Evolutionary conservation across 805 yeast genomes (phyloP), one percentile per base, ranked within the genome.

Genomic region (Candida ficus): DNA sequence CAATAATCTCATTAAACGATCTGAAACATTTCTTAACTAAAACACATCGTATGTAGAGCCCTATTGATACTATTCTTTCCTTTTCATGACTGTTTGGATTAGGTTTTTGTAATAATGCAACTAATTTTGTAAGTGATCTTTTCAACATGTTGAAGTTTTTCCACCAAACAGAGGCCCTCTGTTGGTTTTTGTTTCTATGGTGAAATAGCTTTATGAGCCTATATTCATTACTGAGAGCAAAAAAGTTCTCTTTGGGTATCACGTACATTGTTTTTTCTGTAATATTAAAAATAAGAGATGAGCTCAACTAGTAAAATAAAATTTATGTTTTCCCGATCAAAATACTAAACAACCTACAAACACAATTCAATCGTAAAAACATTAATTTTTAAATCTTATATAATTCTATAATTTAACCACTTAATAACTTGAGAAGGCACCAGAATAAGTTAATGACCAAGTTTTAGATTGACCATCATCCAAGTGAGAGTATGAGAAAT

Each of bases 391-490:
- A 10, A 29, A 29, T 17, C n/a, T n/a, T n/a, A n/a, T n/a, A n/a
- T n/a, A n/a, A n/a, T n/a, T n/a, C n/a, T n/a, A n/a, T n/a, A n/a
- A n/a, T n/a, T n/a, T n/a, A n/a, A n/a, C n/a, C n/a, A 7, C 13
- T 14, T 14, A 37, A 14, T 18, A 17, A 30, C 36, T 34, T 11
- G 55, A 48, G 39, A 56, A 56, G 2, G 58, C 61, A 28, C 81
- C 95, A 34, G 86, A 70, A 49, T 75, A 85, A 0, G 95, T 79
- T 47, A 89, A 66, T 11, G 90, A 80, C 95, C 96, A 89, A 0
- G 96, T 83, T 46, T 80, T 66, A 21, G 91, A 80, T 71, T 88
- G 91, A 3, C 97, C 97, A 42, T 76, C 76, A 54, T 90, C 97
- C 35, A 90, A 73, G 48, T 71, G 73, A 4, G 59, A 52, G n/a